Evolutionary conservation across 2,329 filamentous ascomycete genomes (phyloP), one percentile per base, ranked within the genome.

Genomic region (Cladophialophora exuberans): DNA sequence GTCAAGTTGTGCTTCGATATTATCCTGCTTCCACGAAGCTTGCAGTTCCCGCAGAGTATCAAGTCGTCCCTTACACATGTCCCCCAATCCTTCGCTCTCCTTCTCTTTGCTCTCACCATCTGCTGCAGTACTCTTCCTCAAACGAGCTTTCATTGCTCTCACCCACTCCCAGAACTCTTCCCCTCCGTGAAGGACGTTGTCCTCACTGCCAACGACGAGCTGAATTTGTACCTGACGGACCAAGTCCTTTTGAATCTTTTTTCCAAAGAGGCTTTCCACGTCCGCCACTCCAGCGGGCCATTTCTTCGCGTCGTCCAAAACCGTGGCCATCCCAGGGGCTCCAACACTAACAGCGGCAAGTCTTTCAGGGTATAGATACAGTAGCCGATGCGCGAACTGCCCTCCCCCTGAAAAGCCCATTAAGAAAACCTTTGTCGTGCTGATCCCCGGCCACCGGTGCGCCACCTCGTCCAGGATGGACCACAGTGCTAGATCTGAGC

Each of bases 361-460:
- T 6, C 65, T 62, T 49, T 70, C 65, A 2, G 69, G 66, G 53
- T 70, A 60, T 20, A 71, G 49, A 52, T 69, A 70, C 11, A 70
- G 51, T 46, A 71, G 69, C 11, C 68, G 62, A 30, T 68, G 67
- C 1, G 59, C 58, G 48, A 70, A 70, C 51, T 71, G 68, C 2
- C 67, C 69, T 17, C 68, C 69, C 0, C 66, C 69, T 5, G 66
- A 68, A 33, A 66, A 70, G 1, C 67, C 69, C 55, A 64, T 60
- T 6, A 70, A 30, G 42, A 64, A 68, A 17, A 70, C 26, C 33
- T 63, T 66, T 3, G 62, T 45, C 3, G 65, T 66, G 2, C 61
- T 58, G 35, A 70, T 66, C 2, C 65, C 67, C 1, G 64, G 65
- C 66, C 66, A 70, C 13, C 65, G 53, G 4, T 25, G 3, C 6